Evolutionary conservation across 1,284 basidiomycete genomes (phyloP), one percentile per base, ranked within the genome.

Genomic region (Phlebopus sp.): DNA sequence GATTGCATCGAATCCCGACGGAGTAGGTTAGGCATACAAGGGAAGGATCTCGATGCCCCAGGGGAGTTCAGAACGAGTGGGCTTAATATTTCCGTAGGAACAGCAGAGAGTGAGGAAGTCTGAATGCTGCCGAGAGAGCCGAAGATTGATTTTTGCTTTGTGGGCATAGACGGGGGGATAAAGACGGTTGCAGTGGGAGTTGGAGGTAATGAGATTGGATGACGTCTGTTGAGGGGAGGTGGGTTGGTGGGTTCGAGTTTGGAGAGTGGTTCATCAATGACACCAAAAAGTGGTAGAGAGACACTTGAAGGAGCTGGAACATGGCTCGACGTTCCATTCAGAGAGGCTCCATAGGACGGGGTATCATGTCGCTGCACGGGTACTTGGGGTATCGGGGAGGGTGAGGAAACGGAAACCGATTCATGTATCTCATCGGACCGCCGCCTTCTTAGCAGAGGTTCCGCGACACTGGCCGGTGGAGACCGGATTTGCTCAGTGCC

Each of bases 31-130:
- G 63, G 48, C 2, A 61, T 53, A 29, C 59, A 55, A 2, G 42
- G 25, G 13, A 57, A 31, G 3, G 54, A 56, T 32, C 42, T 56
- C 13, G 57, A 56, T 35, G 39, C 32, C 6, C 50, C 52, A 0
- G 70, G 75, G 4, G 76, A 70, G 4, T 68, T 60, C 5, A 79
- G 54, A 39, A 67, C 57, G 4, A 80, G 58, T 8, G 78, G 78
- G 42, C 78, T 81, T 19, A 81, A 55, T 35, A 75, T 69, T 48
- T 72, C 77, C n/a, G 65, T 63, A 23, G 54, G 53, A 41, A 34
- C 59, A 17, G 63, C 55, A 11, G 60, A 53, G n/a, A 69, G 37
- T 0, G 49, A 49, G 7, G 66, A 58, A 0, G 69, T 70, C 36
- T 68, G 67, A 42, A 73, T 37, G 34, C 60, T 69, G 45, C 60